Conservation (phyloP, 192 early-diverging fungal species). For the Diversispora epigaea region DNA sequence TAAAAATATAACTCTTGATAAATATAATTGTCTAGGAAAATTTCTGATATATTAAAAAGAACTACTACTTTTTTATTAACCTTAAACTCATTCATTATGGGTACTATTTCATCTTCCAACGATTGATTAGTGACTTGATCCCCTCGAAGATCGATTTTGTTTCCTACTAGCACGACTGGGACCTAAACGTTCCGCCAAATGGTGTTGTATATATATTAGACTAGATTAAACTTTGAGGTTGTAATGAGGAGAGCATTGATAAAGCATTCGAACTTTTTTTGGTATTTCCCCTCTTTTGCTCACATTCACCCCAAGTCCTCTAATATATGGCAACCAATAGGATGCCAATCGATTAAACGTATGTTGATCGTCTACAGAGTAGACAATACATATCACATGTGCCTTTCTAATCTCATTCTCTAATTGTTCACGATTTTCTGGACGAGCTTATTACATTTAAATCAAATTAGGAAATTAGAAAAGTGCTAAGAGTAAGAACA, state of each 20-base stretch:
- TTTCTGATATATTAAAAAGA: neutral
- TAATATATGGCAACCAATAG: slow-evolving; percentile 93
- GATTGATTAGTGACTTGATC: slow-evolving; percentile 78
- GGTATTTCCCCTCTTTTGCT: slow-evolving; percentile 16
- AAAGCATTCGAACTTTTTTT: neutral
- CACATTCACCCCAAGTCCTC: slow-evolving; percentile 89
- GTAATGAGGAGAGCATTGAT: neutral
- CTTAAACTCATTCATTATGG: slow-evolving; percentile 99
- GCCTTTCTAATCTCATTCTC: slow-evolving; percentile 95
- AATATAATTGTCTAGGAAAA: neutral
- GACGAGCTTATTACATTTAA: slow-evolving; percentile 56
- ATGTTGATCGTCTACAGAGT: slow-evolving; percentile 81
- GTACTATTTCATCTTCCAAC: slow-evolving; percentile 91
- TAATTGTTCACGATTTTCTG: slow-evolving; percentile 85
- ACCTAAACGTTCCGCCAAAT: slow-evolving; percentile 51
- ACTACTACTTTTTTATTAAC: slow-evolving; percentile 35
- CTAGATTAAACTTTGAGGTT: slow-evolving; percentile 3
- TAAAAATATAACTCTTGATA: slow-evolving; percentile 35
- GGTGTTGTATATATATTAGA: neutral
- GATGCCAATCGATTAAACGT: slow-evolving; percentile 83
- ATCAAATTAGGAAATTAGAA: neutral
- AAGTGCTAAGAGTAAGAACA: neutral
- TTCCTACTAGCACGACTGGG: slow-evolving; percentile 91
- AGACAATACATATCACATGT: slow-evolving; percentile 98
- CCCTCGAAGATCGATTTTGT: slow-evolving; percentile 89